A percentile compares a stretch with the other conserved stretches of the same genome.
Conservation (phyloP, 2,329 filamentous ascomycete genomes). For the Trichoderma aggressivum region DNA sequence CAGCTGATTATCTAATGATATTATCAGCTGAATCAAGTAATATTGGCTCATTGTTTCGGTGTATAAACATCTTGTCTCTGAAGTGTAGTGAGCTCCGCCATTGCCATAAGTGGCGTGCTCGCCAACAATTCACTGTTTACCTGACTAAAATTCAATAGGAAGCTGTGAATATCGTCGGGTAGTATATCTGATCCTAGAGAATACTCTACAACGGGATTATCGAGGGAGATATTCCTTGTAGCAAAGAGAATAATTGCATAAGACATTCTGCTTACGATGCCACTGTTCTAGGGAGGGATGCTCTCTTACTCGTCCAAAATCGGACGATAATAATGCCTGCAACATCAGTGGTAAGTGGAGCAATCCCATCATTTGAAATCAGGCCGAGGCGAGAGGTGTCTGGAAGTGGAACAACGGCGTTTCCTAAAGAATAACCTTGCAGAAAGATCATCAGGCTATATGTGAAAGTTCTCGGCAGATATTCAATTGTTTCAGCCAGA, state of each 20-base stretch:
- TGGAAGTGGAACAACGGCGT: not conserved
- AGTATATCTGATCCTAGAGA: not conserved
- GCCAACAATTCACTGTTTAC: not conserved
- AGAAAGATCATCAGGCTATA: not conserved
- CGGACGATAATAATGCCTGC: not conserved
- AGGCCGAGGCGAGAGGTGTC: not conserved
- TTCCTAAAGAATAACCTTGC: rapidly evolving
- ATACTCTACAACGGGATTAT: not conserved
- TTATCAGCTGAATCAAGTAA: not conserved
- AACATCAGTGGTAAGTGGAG: not conserved
- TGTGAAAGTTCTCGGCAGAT: not conserved
- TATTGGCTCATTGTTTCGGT: not conserved
- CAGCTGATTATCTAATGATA: not conserved
- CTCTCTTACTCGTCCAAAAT: not conserved
- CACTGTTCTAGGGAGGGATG: not conserved
- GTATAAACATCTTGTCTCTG: not conserved
- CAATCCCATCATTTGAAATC: not conserved
- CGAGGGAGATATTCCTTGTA: not conserved
- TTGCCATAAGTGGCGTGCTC: not conserved
- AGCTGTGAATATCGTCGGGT: not conserved
- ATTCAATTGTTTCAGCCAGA: not conserved
- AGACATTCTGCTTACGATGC: not conserved
- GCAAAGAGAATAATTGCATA: not conserved
- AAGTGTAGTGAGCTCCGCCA: not conserved
- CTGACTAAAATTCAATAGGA: not conserved